Evolutionary conservation across 108 stramenopile genomes (phyloP), one percentile per base, ranked within the genome.

Genomic region (Schizochytrium sp.): DNA sequence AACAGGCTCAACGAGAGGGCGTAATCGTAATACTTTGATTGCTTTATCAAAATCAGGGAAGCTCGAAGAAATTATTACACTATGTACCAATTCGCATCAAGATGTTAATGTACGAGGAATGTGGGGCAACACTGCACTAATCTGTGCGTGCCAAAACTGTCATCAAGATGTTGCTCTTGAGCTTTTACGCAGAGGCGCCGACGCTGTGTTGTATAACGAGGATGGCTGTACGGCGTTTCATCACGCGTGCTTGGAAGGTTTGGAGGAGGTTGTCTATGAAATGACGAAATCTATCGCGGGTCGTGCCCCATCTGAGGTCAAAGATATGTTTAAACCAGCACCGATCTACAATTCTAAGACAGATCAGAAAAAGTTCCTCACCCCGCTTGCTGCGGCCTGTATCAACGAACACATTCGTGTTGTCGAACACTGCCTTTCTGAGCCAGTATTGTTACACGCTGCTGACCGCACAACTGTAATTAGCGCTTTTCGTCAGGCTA

Each of bases 101-200:
- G 47, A 55, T 83, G 12, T 83, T 2, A 28, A 83, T 5, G 40
- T 10, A 28, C 53, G 47, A n/a, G 76, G 76, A 13, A 83, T 83
- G 76, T 83, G 76, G 76, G 76, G 76, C 15, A 83, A 83, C 76
- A 55, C 76, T 13, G 76, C 76, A 5, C 76, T 83, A 3, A 83
- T 83, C 13, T 83, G 47, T 28, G 76, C 76, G 13, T 83, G 76
- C 53, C 28, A 17, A 13, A 55, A 83, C 47, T 38, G 76, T 0
- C 50, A 13, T 13, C 28, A 83, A 3, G 15, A 8, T 1, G 53
- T 3, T 10, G 76, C 76, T 0, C 28, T 83, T 5, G 47, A 55
- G 53, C 53, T 83, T 5, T 28, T 83, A 38, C 5, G 2, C 15
- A 47, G 28, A 10, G 76, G 76, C 13, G 76, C 76, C 12, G 28